Evolutionary conservation across 2,329 filamentous ascomycete species (phyloP).

Genomic region (Apiospora pterosperma): DNA sequence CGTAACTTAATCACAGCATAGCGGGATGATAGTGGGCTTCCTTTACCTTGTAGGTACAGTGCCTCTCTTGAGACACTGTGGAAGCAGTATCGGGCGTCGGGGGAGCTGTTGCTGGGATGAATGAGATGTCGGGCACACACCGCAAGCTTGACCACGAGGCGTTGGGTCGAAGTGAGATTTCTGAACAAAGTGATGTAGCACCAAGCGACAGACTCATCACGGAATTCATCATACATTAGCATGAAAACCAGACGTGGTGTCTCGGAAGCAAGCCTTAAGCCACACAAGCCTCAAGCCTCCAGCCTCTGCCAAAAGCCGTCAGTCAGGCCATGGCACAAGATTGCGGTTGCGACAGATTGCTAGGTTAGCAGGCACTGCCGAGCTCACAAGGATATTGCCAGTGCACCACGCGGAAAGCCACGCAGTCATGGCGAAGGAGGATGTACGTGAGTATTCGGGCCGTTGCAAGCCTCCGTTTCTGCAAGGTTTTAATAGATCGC

Average conservation of each 20-base stretch:
- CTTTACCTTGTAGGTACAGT: neutral
- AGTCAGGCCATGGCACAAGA: neutral
- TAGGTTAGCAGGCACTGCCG: neutral
- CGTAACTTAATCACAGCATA: neutral
- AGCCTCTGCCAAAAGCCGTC: no score
- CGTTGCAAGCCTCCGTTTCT: conserved; percentile 1
- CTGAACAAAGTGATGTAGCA: no score
- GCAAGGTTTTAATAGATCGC: neutral
- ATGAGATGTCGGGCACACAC: neutral
- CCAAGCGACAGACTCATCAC: neutral
- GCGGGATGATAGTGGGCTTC: neutral
- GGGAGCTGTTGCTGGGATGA: neutral
- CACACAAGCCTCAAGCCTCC: neutral
- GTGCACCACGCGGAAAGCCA: neutral
- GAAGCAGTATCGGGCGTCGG: neutral
- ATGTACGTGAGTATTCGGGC: neutral
- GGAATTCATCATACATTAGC: neutral
- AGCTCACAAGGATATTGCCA: neutral
- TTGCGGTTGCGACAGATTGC: neutral
- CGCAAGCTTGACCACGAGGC: neutral
- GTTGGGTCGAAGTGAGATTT: neutral
- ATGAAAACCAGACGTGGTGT: neutral
- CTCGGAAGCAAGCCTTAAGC: neutral
- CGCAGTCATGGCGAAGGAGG: neutral
- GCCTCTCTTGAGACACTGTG: neutral